These are phyloP conservation scores for Aspergillus cristatus DNA, from an alignment of 495 filamentous ascomycete genomes.

Conservation along the genomic window DNA sequence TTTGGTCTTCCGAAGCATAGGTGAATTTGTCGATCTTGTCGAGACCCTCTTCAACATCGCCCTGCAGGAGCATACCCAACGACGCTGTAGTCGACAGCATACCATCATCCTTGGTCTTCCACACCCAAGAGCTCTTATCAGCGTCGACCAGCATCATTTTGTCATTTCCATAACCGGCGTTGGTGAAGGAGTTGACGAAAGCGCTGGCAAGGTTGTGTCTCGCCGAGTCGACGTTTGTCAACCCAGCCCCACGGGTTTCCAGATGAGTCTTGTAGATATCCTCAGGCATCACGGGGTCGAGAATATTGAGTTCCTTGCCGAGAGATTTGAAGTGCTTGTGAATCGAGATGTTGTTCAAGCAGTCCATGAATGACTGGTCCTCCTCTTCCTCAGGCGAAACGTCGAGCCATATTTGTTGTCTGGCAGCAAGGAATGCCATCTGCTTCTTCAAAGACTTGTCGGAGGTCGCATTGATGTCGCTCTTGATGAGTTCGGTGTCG, in stretches of 20 bases:
- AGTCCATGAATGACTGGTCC: slow-evolving; percentile 65
- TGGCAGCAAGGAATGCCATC: slow-evolving; percentile 84
- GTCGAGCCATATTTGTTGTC: slow-evolving; percentile 83
- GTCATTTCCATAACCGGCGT: slow-evolving; percentile 89
- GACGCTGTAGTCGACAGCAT: slow-evolving; percentile 96
- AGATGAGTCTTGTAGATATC: slow-evolving; percentile 99
- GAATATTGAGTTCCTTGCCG: slow-evolving; percentile 90
- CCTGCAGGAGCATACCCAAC: slow-evolving; percentile 76
- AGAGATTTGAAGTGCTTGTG: slow-evolving; percentile 89
- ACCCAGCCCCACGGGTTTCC: slow-evolving; percentile 82
- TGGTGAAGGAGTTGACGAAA: slow-evolving; percentile 95
- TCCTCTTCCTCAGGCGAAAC: slow-evolving; percentile 51
- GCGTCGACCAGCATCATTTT: slow-evolving; percentile 86
- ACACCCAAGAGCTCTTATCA: slow-evolving; percentile 87
- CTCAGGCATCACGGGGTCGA: slow-evolving; percentile 93
- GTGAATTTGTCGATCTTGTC: slow-evolving; percentile 91
- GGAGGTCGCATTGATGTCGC: slow-evolving; percentile 66
- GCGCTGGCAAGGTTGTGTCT: slow-evolving; percentile 91
- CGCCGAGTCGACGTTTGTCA: slow-evolving; percentile 92
- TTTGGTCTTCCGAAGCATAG: slow-evolving; percentile 70
- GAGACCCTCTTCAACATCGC: slow-evolving; percentile 83
- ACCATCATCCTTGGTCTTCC: slow-evolving; percentile 97
- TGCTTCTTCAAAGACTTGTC: slow-evolving; percentile 85
- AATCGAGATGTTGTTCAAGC: slow-evolving; percentile 76
- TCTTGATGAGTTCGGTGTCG: slow-evolving; percentile 67